phyloP scores from a whole-genome alignment of 202 grass and related monocot genomes.

The Musa balbisiana region DNA sequence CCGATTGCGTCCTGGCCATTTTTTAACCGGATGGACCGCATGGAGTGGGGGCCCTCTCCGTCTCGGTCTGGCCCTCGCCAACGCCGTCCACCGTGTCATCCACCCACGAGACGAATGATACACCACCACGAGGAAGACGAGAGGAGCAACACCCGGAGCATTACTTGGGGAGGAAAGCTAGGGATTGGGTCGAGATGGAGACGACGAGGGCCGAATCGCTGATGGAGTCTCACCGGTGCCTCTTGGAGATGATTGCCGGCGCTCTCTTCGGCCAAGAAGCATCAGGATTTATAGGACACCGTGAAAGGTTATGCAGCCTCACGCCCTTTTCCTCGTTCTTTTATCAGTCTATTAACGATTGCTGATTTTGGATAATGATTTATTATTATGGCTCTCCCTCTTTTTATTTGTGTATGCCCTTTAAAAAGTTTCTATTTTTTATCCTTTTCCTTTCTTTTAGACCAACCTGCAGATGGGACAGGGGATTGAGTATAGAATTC shows the following conservation, averaged over 20 bases:
- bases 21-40: constrained; percentile 57
- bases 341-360: no score
- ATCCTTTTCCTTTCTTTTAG: no score
- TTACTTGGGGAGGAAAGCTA: background rate
- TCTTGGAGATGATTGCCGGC: background rate
- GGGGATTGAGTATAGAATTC: no score
- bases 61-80: background rate
- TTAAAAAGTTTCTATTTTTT: no score
- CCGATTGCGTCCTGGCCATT: constrained; percentile 67
- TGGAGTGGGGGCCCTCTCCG: constrained; percentile 52
- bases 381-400: no score
- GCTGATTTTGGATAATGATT: no score
- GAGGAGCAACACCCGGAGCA: constrained; percentile 1
- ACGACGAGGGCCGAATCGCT: background rate
- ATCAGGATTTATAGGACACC: no score
- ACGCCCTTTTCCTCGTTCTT: no score
- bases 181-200: constrained; percentile 15
- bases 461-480: no score
- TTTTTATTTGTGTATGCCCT: no score
- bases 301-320: no score
- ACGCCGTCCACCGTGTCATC: background rate
- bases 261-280: background rate
- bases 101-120: background rate
- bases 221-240: background rate
- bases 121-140: background rate